Conservation (phyloP, 768 basidiomycete species). For the Boletus rufocinnamomeus region DNA sequence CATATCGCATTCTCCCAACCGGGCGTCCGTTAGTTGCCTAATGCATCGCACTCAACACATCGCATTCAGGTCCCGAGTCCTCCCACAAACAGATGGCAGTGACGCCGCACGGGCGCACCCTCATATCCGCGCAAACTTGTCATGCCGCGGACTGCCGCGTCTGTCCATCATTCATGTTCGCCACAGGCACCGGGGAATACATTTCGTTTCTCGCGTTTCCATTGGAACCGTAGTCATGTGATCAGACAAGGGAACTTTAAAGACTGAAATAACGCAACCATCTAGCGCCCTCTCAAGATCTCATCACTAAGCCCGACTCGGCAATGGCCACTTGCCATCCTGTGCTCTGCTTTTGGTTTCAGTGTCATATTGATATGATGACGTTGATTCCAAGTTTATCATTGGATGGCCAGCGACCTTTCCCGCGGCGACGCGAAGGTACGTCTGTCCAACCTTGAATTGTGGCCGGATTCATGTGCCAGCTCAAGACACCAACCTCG, state of each 20-base stretch:
- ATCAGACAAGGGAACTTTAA: slow-evolving; percentile 9
- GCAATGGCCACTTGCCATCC: neutral
- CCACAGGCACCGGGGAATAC: slow-evolving; percentile 34
- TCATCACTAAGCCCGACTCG: neutral
- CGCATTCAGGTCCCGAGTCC: slow-evolving; percentile 6
- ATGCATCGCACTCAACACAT: slow-evolving; percentile 11
- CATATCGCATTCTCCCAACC: neutral
- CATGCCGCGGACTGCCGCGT: slow-evolving; percentile 29
- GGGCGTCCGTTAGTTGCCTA: neutral
- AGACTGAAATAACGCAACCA: neutral
- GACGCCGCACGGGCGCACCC: slow-evolving; percentile 16
- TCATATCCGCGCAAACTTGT: slow-evolving; percentile 36
- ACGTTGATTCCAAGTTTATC: neutral
- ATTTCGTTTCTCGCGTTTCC: slow-evolving; percentile 23
- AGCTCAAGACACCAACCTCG: neutral
- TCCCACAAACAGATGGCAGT: slow-evolving; percentile 15
- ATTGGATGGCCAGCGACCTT: neutral
- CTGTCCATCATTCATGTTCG: slow-evolving; percentile 27
- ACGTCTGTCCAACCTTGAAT: neutral
- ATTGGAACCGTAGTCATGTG: slow-evolving; percentile 26
- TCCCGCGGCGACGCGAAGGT: neutral
- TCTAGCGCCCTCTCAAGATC: neutral
- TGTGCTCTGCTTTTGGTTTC: neutral
- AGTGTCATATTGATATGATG: neutral
- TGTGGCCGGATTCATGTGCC: slow-evolving; percentile 1